These are phyloP conservation scores for Leccinum boreale DNA, from an alignment of 768 basidiomycete genomes.

Conservation along the genomic window DNA sequence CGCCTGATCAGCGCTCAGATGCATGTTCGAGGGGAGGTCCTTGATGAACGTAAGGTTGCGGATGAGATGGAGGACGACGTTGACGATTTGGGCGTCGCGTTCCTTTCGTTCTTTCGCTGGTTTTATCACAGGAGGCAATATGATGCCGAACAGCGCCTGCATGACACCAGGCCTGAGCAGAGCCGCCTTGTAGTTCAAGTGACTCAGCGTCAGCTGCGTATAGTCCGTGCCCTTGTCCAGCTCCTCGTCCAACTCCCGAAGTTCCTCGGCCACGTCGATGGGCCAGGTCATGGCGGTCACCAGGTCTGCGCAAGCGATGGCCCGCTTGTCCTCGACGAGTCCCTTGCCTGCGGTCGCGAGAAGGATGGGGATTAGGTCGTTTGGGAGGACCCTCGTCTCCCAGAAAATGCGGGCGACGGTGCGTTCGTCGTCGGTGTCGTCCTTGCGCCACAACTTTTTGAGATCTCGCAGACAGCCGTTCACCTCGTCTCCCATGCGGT, in stretches of 20 bases:
- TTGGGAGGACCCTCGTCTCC: constrained; percentile 80
- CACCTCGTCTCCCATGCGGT: constrained; percentile 80
- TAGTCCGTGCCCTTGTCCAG: constrained; percentile 83
- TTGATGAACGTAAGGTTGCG: constrained; percentile 95
- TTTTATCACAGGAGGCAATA: constrained; percentile 78
- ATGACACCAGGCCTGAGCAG: constrained; percentile 62
- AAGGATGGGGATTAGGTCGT: constrained; percentile 86
- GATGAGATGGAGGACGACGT: constrained; percentile 82
- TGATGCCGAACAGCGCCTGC: constrained; percentile 68
- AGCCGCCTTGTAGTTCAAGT: constrained; percentile 86
- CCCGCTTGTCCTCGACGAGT: constrained; percentile 75
- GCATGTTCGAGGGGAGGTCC: constrained; percentile 71
- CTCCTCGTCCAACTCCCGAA: constrained; percentile 86
- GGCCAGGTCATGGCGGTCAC: constrained; percentile 99
- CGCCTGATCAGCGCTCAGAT: constrained; percentile 72
- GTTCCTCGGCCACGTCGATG: constrained; percentile 90
- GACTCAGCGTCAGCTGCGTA: constrained; percentile 75
- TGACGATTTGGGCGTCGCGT: constrained; percentile 83
- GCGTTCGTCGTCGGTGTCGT: constrained; percentile 95
- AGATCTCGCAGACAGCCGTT: constrained; percentile 87
- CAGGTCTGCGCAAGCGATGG: constrained; percentile 80
- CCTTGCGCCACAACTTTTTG: constrained; percentile 93
- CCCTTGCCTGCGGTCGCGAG: constrained; percentile 77
- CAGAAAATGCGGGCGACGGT: constrained; percentile 93
- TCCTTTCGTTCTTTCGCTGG: constrained; percentile 62